Conservation (phyloP, 2,329 filamentous ascomycete genomes). For the Claviceps sp. region DNA sequence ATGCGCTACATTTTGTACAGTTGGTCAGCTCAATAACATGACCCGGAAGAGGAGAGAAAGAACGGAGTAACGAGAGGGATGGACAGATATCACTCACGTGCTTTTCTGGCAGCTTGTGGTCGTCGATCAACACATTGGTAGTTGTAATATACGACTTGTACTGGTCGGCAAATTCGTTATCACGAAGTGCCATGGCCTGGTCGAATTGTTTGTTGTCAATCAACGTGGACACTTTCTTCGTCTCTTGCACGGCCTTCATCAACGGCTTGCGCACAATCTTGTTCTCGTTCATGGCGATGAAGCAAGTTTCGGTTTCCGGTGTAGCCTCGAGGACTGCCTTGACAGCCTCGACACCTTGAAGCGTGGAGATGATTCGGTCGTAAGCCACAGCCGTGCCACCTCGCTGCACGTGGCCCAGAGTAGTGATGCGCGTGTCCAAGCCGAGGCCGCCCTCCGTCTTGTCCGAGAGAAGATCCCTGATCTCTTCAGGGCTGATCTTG, state of each 20-base stretch:
- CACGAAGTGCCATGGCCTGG: constrained; percentile 73
- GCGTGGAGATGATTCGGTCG: constrained; percentile 81
- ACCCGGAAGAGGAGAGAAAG: background rate
- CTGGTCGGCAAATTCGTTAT: constrained; percentile 89
- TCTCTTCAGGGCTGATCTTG: constrained; percentile 67
- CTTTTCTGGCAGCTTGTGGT: constrained; percentile 51
- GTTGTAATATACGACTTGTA: constrained; percentile 85
- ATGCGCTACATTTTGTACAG: constrained; percentile 45
- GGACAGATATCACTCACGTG: constrained; percentile 40
- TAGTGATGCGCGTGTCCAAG: constrained; percentile 87
- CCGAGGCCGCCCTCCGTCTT: constrained; percentile 51
- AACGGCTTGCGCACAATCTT: constrained; percentile 87
- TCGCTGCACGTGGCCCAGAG: constrained; percentile 92
- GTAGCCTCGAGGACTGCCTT: constrained; percentile 81
- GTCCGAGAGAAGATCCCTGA: constrained; percentile 79
- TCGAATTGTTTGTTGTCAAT: constrained; percentile 81
- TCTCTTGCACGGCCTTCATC: constrained; percentile 77
- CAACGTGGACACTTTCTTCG: constrained; percentile 68
- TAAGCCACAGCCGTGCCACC: constrained; percentile 87
- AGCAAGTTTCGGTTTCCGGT: constrained; percentile 78
- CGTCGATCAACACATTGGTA: constrained; percentile 63
- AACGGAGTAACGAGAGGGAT: background rate
- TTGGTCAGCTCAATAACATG: background rate
- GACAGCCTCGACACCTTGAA: constrained; percentile 91
- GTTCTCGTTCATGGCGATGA: constrained; percentile 96